These are phyloP conservation scores for Xylaria arbuscula DNA, from an alignment of 2,329 filamentous ascomycete species.

Conservation along the genomic window DNA sequence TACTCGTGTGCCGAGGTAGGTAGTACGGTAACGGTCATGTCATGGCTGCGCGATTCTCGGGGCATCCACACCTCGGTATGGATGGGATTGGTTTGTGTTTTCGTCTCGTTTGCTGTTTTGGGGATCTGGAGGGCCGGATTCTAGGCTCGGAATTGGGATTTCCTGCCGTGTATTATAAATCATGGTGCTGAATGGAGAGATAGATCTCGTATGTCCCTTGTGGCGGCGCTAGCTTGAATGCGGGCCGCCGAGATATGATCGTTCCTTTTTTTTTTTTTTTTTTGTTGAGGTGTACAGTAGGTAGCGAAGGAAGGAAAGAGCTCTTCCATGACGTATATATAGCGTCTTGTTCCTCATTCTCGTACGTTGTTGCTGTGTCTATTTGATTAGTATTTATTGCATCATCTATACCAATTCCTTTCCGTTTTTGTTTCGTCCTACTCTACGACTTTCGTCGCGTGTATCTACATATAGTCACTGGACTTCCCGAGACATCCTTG, in stretches of 20 bases:
- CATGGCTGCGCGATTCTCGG: background rate
- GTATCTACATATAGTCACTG: no score
- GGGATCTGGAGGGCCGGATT: background rate
- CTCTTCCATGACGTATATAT: constrained; percentile 34
- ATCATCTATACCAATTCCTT: background rate
- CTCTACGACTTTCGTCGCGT: background rate
- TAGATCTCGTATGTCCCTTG: background rate
- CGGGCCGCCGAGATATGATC: background rate
- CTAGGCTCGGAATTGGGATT: background rate
- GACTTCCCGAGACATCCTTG: no score
- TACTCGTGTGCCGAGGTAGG: background rate
- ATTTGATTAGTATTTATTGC: background rate
- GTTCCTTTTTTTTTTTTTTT: background rate
- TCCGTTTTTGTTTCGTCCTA: background rate
- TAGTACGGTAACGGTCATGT: background rate
- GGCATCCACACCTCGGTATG: background rate
- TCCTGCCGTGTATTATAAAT: background rate
- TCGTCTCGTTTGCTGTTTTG: background rate
- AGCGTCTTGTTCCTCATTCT: constrained; percentile 16
- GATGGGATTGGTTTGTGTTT: background rate
- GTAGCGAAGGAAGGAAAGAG: background rate
- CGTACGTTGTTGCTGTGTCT: background rate
- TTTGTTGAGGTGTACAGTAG: background rate
- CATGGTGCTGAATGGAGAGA: background rate
- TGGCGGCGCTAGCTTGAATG: background rate